phyloP scores from a whole-genome alignment of 1,284 basidiomycete genomes.

The Leccinum griseonigrum region DNA sequence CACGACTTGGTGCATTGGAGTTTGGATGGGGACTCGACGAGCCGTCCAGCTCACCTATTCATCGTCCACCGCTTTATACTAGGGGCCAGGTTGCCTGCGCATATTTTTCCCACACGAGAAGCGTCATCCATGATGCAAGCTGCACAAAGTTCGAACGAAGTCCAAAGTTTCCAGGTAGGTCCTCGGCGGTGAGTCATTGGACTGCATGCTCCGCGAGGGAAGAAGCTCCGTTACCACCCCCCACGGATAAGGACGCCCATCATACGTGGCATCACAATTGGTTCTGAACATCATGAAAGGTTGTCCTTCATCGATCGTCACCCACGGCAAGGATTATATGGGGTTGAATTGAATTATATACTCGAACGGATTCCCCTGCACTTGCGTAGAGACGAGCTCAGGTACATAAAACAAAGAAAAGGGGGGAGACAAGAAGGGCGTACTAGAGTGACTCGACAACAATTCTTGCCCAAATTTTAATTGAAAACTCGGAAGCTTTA shows the following conservation, averaged over 20 bases:
- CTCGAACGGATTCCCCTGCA: neutral
- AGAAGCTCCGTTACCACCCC: neutral
- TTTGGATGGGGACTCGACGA: neutral
- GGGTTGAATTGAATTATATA: neutral
- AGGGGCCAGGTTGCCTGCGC: neutral
- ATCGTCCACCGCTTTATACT: neutral
- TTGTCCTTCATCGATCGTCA: neutral
- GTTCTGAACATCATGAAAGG: neutral
- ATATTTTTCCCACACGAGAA: neutral
- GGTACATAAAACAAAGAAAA: neutral
- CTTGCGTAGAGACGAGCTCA: neutral
- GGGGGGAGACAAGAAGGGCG: too few species aligned
- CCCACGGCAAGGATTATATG: conserved; percentile 11
- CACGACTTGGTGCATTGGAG: neutral
- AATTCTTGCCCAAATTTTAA: neutral
- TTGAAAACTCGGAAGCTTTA: too few species aligned
- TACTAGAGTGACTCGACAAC: neutral
- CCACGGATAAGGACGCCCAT: neutral
- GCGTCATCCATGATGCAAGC: neutral
- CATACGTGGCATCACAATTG: neutral
- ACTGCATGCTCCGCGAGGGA: neutral
- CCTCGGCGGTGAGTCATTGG: neutral
- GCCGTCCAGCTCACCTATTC: conserved; percentile 14
- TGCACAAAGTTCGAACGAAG: neutral
- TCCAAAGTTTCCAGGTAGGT: neutral